Evolutionary conservation across 108 stramenopile species (phyloP), one percentile per base, ranked within the genome.

Genomic region (Cyclotella baltica): DNA sequence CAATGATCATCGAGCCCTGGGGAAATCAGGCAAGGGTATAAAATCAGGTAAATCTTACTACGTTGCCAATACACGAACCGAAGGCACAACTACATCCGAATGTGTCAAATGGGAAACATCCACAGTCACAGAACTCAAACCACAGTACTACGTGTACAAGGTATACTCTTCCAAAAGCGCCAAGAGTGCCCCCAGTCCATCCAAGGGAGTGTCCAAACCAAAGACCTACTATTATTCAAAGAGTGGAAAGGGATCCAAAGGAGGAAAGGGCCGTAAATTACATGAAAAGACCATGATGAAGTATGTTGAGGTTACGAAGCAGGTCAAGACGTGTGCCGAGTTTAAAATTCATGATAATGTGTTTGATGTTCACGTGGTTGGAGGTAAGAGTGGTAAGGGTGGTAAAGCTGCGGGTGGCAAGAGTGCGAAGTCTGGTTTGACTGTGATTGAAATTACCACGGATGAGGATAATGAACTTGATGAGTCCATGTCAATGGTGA

Each of bases 11-110:
- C 55, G 55, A 2, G 20, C 5, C 2, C 25, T 56, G n/a, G 55
- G 55, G 55, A 56, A 56, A 56, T 56, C 55, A 11, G 55, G 55
- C 55, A 56, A 56, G 55, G 55, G 55, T n/a, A 56, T 10, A 10
- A 56, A 56, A n/a, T 56, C 55, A 25, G 20, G 23, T 0, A 56
- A 25, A 3, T 23, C 55, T 11, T 56, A 56, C 25, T 3, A 25
- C 1, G 11, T 25, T 27, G 2, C 11, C 22, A 11, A 27, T 56
- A 23, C 2, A 56, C 4, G 25, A 23, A 1, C 11, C 11, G 11
- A 27, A 11, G 11, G 22, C 11, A 25, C 55, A 0, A 25, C 55
- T 27, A 25, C 55, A 23, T n/a, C 55, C 11, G 55, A 56, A 23
- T 56, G 55, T 25, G 25, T 23, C 22, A 25, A 56, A 25, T 56